These are phyloP conservation scores for Hymenoscyphus albidus DNA, from an alignment of 2,329 filamentous ascomycete genomes.

Conservation along the genomic window DNA sequence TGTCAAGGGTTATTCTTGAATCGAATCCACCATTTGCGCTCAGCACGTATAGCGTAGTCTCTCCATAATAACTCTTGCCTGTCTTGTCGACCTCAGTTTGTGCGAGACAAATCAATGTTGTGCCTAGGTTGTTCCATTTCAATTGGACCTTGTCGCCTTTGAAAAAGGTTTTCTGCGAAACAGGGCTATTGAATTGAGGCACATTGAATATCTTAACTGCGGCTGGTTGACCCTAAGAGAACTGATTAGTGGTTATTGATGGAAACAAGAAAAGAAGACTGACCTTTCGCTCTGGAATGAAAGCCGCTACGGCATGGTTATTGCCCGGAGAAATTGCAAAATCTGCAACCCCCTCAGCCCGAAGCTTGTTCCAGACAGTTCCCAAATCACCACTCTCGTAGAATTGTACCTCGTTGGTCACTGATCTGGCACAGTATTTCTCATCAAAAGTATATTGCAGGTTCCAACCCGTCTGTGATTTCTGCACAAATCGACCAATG, in stretches of 20 bases:
- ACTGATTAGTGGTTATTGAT: not conserved
- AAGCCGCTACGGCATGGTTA: conserved; percentile 89
- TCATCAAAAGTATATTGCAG: conserved; percentile 95
- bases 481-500: conserved; percentile 89
- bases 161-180: conserved; percentile 98
- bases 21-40: conserved; percentile 90
- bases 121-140: conserved; percentile 94
- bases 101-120: conserved; percentile 86
- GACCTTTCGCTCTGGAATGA: conserved; percentile 93
- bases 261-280: conserved; percentile 26
- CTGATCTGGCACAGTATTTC: conserved; percentile 83
- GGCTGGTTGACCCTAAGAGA: conserved; percentile 83
- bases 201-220: conserved; percentile 93
- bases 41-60: conserved; percentile 93
- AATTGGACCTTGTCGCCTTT: conserved; percentile 98
- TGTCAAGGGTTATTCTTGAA: conserved; percentile 86
- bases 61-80: conserved; percentile 98
- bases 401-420: conserved; percentile 98
- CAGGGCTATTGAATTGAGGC: conserved; percentile 74
- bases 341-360: conserved; percentile 82
- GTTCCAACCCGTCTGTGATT: conserved; percentile 93
- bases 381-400: conserved; percentile 83
- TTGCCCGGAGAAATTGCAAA: conserved; percentile 88
- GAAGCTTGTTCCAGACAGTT: conserved; percentile 92
- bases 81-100: conserved; percentile 98